These are phyloP conservation scores for Omphalotus guepiniiformis DNA, from an alignment of 768 basidiomycete species.

Conservation along the genomic window DNA sequence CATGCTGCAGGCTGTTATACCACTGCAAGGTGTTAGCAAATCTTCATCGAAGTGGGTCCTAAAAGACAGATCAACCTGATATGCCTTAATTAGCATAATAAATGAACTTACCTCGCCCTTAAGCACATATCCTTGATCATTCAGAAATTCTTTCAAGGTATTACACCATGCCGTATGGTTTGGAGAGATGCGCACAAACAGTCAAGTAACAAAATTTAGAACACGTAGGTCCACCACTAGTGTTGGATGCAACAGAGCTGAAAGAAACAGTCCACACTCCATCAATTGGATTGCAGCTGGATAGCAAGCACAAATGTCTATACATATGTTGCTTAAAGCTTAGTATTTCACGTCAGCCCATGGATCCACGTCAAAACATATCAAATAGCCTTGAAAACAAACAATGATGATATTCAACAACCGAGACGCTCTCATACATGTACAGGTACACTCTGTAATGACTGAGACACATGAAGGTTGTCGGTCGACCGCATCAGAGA, in stretches of 20 bases:
- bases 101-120: slow-evolving; percentile 9
- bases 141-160: slow-evolving; percentile 14
- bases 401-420: not conserved
- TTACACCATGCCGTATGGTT: slow-evolving; percentile 14
- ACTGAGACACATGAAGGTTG: not conserved
- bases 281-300: slow-evolving; percentile 14
- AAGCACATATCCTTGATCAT: slow-evolving; percentile 11
- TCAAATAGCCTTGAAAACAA: not conserved
- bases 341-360: too few relatives aligned
- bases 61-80: slow-evolving; percentile 6
- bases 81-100: not conserved
- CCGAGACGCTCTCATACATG: not conserved
- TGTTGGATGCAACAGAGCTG: slow-evolving; percentile 11
- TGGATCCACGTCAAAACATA: too few relatives aligned
- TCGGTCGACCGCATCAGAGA: not conserved
- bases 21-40: slow-evolving; percentile 25
- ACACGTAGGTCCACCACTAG: slow-evolving; percentile 13
- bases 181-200: slow-evolving; percentile 12
- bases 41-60: slow-evolving; percentile 20
- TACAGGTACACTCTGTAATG: not conserved
- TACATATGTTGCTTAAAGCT: slow-evolving; percentile 1
- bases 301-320: slow-evolving; percentile 9
- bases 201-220: slow-evolving; percentile 10
- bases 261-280: slow-evolving; percentile 11
- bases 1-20: slow-evolving; percentile 14